These are phyloP conservation scores for Rickenella mellea DNA, from an alignment of 768 basidiomycete genomes.

Conservation along the genomic window DNA sequence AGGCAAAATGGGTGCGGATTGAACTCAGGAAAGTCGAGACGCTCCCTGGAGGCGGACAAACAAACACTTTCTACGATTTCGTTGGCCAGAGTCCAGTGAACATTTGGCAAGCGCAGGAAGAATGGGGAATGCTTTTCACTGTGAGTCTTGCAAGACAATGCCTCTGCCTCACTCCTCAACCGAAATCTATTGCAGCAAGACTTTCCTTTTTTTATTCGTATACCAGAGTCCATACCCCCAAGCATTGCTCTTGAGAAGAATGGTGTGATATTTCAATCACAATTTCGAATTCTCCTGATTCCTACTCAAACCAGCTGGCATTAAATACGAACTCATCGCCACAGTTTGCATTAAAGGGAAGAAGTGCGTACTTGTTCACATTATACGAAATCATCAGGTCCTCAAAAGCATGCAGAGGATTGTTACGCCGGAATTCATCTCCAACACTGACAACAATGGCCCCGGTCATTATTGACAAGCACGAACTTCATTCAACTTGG, in stretches of 20 bases:
- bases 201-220: constrained; percentile 81
- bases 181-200: constrained; percentile 48
- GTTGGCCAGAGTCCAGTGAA: constrained; percentile 77
- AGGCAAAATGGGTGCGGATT: constrained; percentile 87
- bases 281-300: background rate
- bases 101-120: constrained; percentile 74
- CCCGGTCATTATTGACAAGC: constrained; percentile 80
- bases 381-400: background rate
- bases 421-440: constrained; percentile 74
- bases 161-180: constrained; percentile 3
- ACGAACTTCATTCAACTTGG: constrained; percentile 90
- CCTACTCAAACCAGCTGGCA: constrained; percentile 44
- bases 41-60: constrained; percentile 57
- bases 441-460: constrained; percentile 58
- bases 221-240: constrained; percentile 89
- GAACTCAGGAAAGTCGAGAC: constrained; percentile 89
- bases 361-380: constrained; percentile 38
- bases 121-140: constrained; percentile 58
- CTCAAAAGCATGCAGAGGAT: constrained; percentile 39
- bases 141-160: constrained; percentile 28
- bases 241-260: constrained; percentile 71
- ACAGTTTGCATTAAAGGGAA: constrained; percentile 82
- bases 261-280: constrained; percentile 35
- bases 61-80: constrained; percentile 68
- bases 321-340: constrained; percentile 85